Conservation (phyloP, 2,329 filamentous ascomycete genomes). For the Clarireedia homoeocarpa region DNA sequence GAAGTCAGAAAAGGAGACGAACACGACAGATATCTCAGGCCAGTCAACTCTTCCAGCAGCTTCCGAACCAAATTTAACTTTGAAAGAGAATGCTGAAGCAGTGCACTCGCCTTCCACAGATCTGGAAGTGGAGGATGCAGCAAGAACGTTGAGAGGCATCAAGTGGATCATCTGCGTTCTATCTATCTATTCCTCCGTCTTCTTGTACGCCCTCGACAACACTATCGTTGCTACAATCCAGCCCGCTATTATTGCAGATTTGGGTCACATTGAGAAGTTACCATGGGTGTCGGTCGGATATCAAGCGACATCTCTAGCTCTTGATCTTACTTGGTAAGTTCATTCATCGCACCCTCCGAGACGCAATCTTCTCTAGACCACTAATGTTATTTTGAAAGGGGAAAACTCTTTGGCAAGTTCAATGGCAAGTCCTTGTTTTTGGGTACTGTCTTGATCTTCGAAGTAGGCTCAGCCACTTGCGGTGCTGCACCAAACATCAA, state of each 20-base stretch:
- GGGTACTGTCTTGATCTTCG: conserved; percentile 13
- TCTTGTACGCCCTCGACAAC: background rate
- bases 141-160: background rate
- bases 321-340: conserved; percentile 28
- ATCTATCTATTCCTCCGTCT: background rate
- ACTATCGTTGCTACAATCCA: conserved; percentile 33
- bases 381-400: conserved; percentile 2
- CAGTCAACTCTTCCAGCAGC: background rate
- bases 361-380: background rate
- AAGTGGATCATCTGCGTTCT: background rate
- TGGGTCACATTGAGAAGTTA: conserved; percentile 31
- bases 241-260: conserved; percentile 31
- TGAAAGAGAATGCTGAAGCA: background rate
- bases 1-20: background rate
- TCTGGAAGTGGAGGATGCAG: background rate
- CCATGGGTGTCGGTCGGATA: conserved; percentile 33
- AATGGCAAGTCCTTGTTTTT: conserved; percentile 20
- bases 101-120: no score
- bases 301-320: background rate
- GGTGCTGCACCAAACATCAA: conserved; percentile 25
- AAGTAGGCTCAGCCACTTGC: conserved; percentile 25
- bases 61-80: background rate
- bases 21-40: background rate
- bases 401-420: conserved; percentile 17
- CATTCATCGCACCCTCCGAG: conserved; percentile 17